Conservation (phyloP, 257 asterid species). For the Vinca minor region DNA sequence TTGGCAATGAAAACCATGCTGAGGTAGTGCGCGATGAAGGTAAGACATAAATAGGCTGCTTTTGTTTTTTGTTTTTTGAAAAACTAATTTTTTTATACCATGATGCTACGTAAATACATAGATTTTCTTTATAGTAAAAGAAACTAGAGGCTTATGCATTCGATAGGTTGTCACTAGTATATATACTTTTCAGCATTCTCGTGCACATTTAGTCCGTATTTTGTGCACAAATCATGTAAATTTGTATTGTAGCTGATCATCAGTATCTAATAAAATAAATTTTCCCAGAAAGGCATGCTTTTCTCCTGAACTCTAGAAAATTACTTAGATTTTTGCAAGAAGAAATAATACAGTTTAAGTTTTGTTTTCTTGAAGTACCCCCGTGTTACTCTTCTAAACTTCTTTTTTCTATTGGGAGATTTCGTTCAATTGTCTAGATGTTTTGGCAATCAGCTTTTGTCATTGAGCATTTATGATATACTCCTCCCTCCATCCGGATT, state of each 20-base stretch:
- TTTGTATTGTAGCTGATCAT: background rate
- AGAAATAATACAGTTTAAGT: background rate
- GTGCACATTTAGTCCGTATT: too few species aligned
- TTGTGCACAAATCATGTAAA: background rate
- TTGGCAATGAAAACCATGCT: slow-evolving; percentile 55
- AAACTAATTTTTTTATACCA: too few species aligned
- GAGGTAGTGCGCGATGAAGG: slow-evolving; percentile 84
- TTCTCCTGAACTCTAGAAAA: background rate
- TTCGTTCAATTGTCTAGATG: background rate
- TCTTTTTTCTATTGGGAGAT: background rate
- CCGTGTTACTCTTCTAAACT: background rate
- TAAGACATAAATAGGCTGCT: slow-evolving; percentile 23
- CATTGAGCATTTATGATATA: background rate
- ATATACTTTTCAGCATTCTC: too few species aligned
- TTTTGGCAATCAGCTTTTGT: background rate
- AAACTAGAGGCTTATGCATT: too few species aligned
- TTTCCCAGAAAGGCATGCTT: background rate
- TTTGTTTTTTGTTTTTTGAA: too few species aligned
- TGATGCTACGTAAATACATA: too few species aligned
- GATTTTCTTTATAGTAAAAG: too few species aligned
- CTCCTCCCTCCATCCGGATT: too few species aligned
- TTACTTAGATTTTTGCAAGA: too few species aligned
- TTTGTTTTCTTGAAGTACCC: background rate
- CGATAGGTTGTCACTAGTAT: too few species aligned
- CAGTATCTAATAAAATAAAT: background rate